Conservation (phyloP, 495 filamentous ascomycete genomes). For the Xylaria bambusicola region DNA sequence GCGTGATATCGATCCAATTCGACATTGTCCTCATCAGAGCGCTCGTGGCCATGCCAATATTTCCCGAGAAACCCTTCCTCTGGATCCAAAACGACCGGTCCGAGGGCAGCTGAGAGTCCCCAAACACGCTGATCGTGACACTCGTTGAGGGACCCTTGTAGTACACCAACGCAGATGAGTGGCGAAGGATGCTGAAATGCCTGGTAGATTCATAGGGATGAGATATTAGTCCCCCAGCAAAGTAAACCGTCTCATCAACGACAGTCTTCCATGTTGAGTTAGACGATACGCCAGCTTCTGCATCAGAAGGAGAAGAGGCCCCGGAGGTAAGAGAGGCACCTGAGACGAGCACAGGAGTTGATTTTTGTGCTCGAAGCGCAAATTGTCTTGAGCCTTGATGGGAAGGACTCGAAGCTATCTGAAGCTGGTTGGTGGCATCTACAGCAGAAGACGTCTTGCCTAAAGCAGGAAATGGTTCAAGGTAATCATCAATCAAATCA, state of each 20-base stretch:
- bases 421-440: conserved; percentile 6
- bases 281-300: neutral
- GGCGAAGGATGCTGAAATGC: conserved; percentile 67
- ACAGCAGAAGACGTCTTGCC: conserved; percentile 3
- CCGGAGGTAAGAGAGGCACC: conserved; percentile 27
- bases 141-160: conserved; percentile 65
- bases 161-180: conserved; percentile 62
- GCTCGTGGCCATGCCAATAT: conserved; percentile 67
- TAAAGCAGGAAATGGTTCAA: conserved; percentile 19
- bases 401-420: neutral
- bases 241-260: conserved; percentile 60
- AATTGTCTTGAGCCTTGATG: neutral
- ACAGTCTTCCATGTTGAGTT: conserved; percentile 45
- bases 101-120: conserved; percentile 54
- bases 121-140: conserved; percentile 63
- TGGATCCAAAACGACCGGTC: conserved; percentile 67
- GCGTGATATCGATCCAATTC: conserved; percentile 67
- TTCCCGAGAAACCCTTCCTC: conserved; percentile 65
- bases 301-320: neutral
- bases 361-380: neutral
- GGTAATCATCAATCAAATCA: conserved; percentile 30
- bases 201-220: conserved; percentile 66
- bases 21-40: conserved; percentile 56
- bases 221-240: conserved; percentile 62
- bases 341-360: conserved; percentile 12